Evolutionary conservation across 306 rosid species (phyloP).

Genomic region (Prunus padus): DNA sequence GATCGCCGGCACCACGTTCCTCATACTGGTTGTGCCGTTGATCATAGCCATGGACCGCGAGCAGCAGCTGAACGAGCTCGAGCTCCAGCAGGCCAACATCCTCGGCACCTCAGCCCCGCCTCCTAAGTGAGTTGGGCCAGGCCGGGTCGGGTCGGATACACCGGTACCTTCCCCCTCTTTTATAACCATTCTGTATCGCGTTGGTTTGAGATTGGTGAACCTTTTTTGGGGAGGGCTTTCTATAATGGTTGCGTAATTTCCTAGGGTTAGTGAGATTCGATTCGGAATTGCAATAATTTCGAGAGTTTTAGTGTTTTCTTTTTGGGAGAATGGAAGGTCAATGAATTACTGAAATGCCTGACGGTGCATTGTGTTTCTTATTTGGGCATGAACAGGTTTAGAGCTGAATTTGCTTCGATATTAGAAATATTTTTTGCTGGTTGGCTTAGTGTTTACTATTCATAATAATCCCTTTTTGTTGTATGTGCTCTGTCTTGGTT

Average conservation of each 20-base stretch:
- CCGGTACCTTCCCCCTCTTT: neutral
- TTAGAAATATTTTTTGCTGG: neutral
- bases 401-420: conserved; percentile 2
- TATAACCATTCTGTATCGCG: neutral
- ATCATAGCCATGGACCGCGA: conserved; percentile 97
- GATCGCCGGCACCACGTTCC: conserved; percentile 89
- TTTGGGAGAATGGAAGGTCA: neutral
- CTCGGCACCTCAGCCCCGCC: conserved; percentile 61
- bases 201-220: neutral
- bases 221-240: neutral
- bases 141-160: neutral
- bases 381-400: neutral
- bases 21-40: conserved; percentile 74
- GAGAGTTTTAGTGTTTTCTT: neutral
- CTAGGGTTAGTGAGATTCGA: conserved; percentile 1
- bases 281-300: conserved; percentile 1
- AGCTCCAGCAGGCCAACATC: conserved; percentile 89
- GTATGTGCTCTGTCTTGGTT: neutral
- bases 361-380: neutral
- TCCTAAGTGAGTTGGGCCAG: conserved; percentile 38
- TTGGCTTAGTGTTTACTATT: neutral
- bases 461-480: neutral
- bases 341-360: neutral
- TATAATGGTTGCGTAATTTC: neutral
- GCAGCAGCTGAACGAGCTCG: conserved; percentile 85